phyloP scores from a whole-genome alignment of 2,329 filamentous ascomycete genomes.

The Xylaria sp. region DNA sequence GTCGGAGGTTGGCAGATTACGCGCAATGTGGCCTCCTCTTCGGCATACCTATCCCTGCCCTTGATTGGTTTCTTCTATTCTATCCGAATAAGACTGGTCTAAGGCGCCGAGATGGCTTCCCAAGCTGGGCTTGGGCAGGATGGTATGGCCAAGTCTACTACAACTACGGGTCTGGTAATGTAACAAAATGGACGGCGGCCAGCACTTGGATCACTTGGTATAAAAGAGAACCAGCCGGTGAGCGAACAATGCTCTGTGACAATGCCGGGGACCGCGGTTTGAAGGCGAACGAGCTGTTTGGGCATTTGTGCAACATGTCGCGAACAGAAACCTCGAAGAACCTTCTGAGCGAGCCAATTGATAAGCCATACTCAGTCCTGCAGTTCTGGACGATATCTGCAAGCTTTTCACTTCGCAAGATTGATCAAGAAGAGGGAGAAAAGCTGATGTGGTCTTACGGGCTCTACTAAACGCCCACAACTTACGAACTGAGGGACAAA shows the following conservation, averaged over 20 bases:
- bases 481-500: constrained; percentile 31
- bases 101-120: constrained; percentile 35
- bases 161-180: constrained; percentile 37
- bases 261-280: constrained; percentile 16
- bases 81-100: constrained; percentile 37
- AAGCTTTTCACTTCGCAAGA: constrained; percentile 28
- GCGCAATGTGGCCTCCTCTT: constrained; percentile 37
- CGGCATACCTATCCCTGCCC: constrained; percentile 37
- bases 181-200: constrained; percentile 34
- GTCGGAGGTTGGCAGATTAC: constrained; percentile 39
- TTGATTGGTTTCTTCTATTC: constrained; percentile 42
- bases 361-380: constrained; percentile 28
- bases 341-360: not conserved
- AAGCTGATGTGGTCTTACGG: constrained; percentile 37
- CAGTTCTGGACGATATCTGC: constrained; percentile 39
- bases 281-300: constrained; percentile 34
- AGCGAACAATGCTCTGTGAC: constrained; percentile 26
- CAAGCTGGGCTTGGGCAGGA: constrained; percentile 41
- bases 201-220: constrained; percentile 42
- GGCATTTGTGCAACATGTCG: constrained; percentile 31
- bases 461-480: constrained; percentile 38
- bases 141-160: constrained; percentile 40
- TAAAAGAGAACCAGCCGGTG: constrained; percentile 31
- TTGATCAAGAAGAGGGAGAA: constrained; percentile 37
- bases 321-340: constrained; percentile 26